Conservation (phyloP, 352 stramenopile species). For the Phytophthora sp. region DNA sequence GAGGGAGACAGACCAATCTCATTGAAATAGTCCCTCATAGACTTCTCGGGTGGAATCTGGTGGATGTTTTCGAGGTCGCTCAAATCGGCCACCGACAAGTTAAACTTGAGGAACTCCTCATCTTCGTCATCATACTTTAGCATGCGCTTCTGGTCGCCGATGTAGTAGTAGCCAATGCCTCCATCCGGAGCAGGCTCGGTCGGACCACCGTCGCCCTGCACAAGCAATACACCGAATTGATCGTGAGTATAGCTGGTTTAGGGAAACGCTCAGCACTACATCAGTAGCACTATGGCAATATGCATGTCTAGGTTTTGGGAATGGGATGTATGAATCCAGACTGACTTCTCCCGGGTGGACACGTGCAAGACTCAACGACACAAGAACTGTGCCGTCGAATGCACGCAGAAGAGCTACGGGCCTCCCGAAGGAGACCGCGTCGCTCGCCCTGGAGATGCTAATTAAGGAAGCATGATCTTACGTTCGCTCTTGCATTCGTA, state of each 20-base stretch:
- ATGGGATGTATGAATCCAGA: constrained; percentile 84
- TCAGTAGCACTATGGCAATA: constrained; percentile 7
- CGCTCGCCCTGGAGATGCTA: constrained; percentile 73
- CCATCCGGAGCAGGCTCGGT: constrained; percentile 74
- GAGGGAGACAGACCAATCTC: constrained; percentile 61
- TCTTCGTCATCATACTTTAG: constrained; percentile 74
- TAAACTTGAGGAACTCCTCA: constrained; percentile 78
- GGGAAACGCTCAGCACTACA: too few species aligned
- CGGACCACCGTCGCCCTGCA: constrained; percentile 77
- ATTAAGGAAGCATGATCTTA: constrained; percentile 81
- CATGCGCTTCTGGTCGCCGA: constrained; percentile 87
- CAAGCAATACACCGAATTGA: constrained; percentile 16
- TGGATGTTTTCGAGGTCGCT: constrained; percentile 71
- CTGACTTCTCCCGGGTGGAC: constrained; percentile 81
- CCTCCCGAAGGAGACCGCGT: constrained; percentile 8
- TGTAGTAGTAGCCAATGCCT: constrained; percentile 87
- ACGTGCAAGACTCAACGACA: constrained; percentile 59
- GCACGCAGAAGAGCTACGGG: constrained; percentile 42
- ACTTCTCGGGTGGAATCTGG: constrained; percentile 59
- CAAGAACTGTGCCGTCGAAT: constrained; percentile 85
- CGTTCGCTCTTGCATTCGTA: constrained; percentile 85
- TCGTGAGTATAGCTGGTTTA: constrained; percentile 17
- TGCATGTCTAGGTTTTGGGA: not conserved
- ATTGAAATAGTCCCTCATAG: constrained; percentile 83
- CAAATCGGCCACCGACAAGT: constrained; percentile 60